Percentiles rank a stretch among this genome's conserved stretches.
Conservation (phyloP, 257 asterid species). For the Solanum chmielewskii region DNA sequence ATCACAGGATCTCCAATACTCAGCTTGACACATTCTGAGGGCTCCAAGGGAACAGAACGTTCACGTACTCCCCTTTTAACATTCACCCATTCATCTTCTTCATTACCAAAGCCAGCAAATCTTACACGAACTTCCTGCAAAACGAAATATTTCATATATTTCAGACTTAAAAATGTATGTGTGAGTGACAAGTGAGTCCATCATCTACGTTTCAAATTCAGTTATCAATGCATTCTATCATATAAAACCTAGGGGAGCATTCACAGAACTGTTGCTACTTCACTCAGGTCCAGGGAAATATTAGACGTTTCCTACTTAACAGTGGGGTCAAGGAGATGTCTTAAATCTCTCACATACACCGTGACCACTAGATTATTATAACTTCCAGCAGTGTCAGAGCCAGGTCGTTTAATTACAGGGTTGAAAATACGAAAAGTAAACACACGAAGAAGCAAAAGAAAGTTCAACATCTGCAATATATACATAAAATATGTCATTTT, state of each 20-base stretch:
- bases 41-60: conserved; percentile 77
- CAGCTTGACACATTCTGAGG: conserved; percentile 57
- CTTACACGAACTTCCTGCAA: conserved; percentile 73
- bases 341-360: not conserved
- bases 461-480: not conserved
- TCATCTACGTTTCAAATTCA: not conserved
- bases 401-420: not conserved
- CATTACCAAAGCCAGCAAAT: conserved; percentile 65
- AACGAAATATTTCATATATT: not conserved
- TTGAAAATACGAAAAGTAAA: not conserved
- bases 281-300: too few species aligned
- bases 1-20: conserved; percentile 67
- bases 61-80: conserved; percentile 49
- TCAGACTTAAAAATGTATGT: not conserved
- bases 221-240: not conserved
- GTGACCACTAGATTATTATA: not conserved
- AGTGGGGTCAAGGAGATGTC: not conserved
- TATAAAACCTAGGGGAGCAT: not conserved
- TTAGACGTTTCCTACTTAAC: not conserved
- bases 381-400: not conserved
- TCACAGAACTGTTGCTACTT: not conserved
- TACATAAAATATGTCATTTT: not conserved
- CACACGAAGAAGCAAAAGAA: not conserved
- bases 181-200: not conserved
- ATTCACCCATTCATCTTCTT: conserved; percentile 89